Percentiles rank a stretch among this genome's conserved stretches.
Conservation (phyloP, 139 green algal genomes). For the Chloropicon primus region DNA sequence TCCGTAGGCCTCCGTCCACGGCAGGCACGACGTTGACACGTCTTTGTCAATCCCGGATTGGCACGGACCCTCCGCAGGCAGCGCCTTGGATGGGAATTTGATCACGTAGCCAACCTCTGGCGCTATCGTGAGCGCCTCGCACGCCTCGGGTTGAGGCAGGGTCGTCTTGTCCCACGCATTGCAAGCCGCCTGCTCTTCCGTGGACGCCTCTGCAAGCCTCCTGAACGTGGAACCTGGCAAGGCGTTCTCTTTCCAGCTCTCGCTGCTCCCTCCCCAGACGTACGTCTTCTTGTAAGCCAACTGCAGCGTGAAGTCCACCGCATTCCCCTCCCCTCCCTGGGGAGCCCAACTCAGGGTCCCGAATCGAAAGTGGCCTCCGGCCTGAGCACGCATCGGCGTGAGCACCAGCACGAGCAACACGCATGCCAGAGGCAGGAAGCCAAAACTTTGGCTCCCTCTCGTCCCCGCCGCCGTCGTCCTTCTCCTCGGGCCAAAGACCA, state of each 20-base stretch:
- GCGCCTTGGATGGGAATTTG: background rate
- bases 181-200: background rate
- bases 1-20: constrained; percentile 1
- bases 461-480: too few species aligned
- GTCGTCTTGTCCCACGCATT: background rate
- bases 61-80: background rate
- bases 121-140: background rate
- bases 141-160: background rate
- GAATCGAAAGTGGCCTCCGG: background rate
- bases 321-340: background rate
- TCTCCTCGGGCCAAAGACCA: too few species aligned
- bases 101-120: background rate
- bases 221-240: background rate
- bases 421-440: background rate
- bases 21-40: constrained; percentile 4
- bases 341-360: background rate
- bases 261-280: background rate
- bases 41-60: too few species aligned
- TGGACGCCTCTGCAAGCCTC: background rate
- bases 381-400: too few species aligned
- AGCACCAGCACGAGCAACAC: too few species aligned
- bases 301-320: background rate
- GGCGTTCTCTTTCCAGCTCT: background rate
- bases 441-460: too few species aligned
- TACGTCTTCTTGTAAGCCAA: background rate